Conservation (phyloP, 139 green algal genomes). For the Yamagishiella unicocca region DNA sequence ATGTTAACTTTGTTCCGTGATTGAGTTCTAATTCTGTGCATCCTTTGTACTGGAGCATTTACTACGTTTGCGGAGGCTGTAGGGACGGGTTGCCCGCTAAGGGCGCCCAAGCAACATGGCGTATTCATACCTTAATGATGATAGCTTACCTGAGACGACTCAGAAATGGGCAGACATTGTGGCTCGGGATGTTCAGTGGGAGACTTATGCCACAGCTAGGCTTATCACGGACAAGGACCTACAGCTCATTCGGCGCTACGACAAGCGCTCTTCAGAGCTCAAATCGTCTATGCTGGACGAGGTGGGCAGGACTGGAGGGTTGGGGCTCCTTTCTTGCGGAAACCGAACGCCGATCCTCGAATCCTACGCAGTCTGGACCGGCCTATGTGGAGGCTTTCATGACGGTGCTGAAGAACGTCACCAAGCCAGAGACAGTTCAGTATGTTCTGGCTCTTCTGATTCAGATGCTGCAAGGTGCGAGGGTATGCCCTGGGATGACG, state of each 20-base stretch:
- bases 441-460: conserved; percentile 92
- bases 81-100: not conserved
- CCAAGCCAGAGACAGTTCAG: conserved; percentile 93
- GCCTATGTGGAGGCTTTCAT: conserved; percentile 86
- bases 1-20: no score
- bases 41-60: not conserved
- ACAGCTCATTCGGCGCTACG: conserved; percentile 75
- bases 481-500: not conserved
- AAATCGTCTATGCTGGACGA: conserved; percentile 81
- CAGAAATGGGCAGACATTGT: conserved; percentile 38
- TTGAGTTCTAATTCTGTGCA: no score
- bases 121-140: conserved; percentile 30
- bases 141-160: conserved; percentile 16
- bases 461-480: conserved; percentile 79
- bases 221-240: conserved; percentile 81
- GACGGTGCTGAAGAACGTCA: conserved; percentile 89
- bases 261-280: conserved; percentile 80
- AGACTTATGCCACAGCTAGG: conserved; percentile 84
- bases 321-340: not conserved
- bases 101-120: conserved; percentile 28
- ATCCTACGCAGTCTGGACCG: conserved; percentile 74
- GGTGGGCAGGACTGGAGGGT: conserved; percentile 54
- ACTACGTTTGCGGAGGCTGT: not conserved
- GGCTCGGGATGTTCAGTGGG: conserved; percentile 64
- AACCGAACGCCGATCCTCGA: conserved; percentile 16